Conservation (phyloP, 768 basidiomycete genomes). For the Kwoniella dejecticola region DNA sequence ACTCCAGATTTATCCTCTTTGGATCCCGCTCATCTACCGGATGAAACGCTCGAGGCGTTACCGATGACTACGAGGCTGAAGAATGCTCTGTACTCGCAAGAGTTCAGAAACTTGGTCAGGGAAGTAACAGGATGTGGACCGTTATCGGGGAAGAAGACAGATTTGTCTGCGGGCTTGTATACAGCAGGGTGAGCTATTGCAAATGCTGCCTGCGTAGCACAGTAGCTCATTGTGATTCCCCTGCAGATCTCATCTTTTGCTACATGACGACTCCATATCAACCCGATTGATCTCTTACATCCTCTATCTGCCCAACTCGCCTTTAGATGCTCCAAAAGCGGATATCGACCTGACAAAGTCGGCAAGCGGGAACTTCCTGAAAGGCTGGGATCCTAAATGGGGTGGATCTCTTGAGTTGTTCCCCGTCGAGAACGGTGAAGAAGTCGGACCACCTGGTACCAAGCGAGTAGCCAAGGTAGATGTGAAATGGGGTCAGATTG, state of each 20-base stretch:
- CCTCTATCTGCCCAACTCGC: constrained; percentile 78
- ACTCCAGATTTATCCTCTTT: constrained; percentile 95
- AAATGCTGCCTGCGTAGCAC: too few species aligned
- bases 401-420: constrained; percentile 95
- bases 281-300: constrained; percentile 92
- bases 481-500: constrained; percentile 57
- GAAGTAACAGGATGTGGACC: constrained; percentile 89
- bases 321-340: constrained; percentile 57
- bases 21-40: constrained; percentile 69
- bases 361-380: constrained; percentile 45
- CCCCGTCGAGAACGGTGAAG: constrained; percentile 65
- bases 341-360: constrained; percentile 58
- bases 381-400: constrained; percentile 81
- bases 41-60: constrained; percentile 74
- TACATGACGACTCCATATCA: constrained; percentile 98
- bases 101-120: constrained; percentile 79
- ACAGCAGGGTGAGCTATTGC: constrained; percentile 70
- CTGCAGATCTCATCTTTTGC: constrained; percentile 67
- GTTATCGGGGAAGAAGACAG: constrained; percentile 85
- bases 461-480: constrained; percentile 53
- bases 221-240: background rate
- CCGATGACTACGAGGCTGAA: constrained; percentile 78
- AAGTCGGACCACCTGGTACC: constrained; percentile 65
- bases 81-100: constrained; percentile 82
- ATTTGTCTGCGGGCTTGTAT: constrained; percentile 93